Base-by-base conservation (phyloP, 108 stramenopile species). In the Chaetoceros tenuissimus region DNA sequence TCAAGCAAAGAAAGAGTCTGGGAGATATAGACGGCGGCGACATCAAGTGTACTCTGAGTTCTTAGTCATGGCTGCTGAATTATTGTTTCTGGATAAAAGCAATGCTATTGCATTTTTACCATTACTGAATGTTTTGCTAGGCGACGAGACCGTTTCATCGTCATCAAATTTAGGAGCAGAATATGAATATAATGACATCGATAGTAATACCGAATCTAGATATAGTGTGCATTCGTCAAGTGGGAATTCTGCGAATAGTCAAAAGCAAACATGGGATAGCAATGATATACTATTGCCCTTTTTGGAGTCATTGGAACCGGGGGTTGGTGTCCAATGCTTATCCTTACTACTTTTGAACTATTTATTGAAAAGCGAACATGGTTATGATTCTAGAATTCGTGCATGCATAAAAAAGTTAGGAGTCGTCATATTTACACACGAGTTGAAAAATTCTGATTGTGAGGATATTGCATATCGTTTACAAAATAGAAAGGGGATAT, bases 331-430 rank as follows among this genome's bases (percentile, higher is more conserved):
- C 63, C 68, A 76, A 45, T 91, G 89, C 59, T 55, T 91, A 30
- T 68, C 89, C 0, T 43, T 91, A 51, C 50, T 87, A 28, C 51
- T 91, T 47, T 65, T 87, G 26, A 81, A 87, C 29, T 81, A 91
- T 64, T 57, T 91, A 3, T 57, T 91, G 28, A 56, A 66, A 19
- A 79, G 79, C 44, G 59, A 76, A 22, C 59, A 55, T 5, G 89
- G 89, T 13, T 91, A 91, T 47, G 89, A 91, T 69, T 80, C 89
- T 18, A 52, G 89, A 47, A 68, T 86, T 26, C 83, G 89, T 16
- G 81, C 79, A 20, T 85, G 68, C n/a, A 59, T 83, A 55, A 87
- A 91, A 50, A 80, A 75, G 48, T 55, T 91, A 19, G 83, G 80
- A n/a, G 85, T 91, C 46, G 49, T 91, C 24, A 71, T 91, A 18